Evolutionary conservation across 176 grass and related monocot species (phyloP).

Genomic region (Aegilops sharonensis): DNA sequence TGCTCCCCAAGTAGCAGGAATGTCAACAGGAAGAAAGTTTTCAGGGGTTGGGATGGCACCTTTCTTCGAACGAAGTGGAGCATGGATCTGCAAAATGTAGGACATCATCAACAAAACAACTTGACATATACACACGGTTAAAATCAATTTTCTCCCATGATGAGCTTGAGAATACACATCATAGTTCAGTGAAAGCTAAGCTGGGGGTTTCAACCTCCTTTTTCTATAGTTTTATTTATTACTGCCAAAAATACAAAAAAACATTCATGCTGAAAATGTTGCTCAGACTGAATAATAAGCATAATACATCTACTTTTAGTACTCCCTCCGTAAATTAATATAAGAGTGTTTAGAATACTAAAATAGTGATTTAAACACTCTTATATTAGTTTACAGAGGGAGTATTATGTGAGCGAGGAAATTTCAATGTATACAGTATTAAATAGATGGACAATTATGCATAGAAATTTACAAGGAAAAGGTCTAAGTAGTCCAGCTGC

Average conservation of each 20-base stretch:
- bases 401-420: too few species aligned
- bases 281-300: background rate
- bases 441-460: conserved; percentile 11
- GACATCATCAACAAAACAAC: conserved; percentile 1
- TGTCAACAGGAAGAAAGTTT: conserved; percentile 53
- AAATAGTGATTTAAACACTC: too few species aligned
- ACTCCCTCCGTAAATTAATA: background rate
- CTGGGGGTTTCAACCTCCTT: too few species aligned
- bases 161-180: background rate
- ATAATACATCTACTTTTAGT: background rate
- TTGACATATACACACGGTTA: background rate
- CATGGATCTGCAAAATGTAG: conserved; percentile 57
- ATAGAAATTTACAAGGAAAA: conserved; percentile 70
- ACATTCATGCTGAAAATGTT: background rate
- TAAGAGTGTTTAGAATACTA: too few species aligned
- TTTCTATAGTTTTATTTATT: background rate
- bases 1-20: conserved; percentile 64
- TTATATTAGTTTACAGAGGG: too few species aligned
- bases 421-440: background rate
- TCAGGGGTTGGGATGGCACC: conserved; percentile 42
- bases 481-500: conserved; percentile 83
- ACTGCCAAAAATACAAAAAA: background rate
- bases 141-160: background rate
- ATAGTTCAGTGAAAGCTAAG: background rate
- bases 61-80: conserved; percentile 71